Percentiles rank a stretch among this genome's conserved stretches.
These are phyloP conservation scores for Haplosporangium sp. DNA, from an alignment of 371 early-diverging fungal species.

Conservation along the genomic window DNA sequence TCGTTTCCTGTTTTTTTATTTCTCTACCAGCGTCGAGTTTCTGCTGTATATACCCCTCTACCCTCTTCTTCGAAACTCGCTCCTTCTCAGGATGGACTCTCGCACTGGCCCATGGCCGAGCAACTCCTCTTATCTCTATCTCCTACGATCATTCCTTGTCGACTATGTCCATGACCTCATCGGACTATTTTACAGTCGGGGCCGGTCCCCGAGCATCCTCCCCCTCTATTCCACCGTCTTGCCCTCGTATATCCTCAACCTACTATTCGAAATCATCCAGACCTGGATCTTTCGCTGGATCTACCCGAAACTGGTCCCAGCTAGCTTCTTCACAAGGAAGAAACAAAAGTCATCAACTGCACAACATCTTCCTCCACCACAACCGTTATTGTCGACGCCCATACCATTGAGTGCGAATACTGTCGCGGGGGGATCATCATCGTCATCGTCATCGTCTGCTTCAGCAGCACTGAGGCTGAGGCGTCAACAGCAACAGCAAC, in stretches of 20 bases:
- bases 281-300: constrained; percentile 62
- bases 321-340: constrained; percentile 31
- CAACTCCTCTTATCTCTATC: constrained; percentile 45
- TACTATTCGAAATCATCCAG: constrained; percentile 61
- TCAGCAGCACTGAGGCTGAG: not conserved
- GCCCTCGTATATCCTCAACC: constrained; percentile 64
- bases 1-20: not conserved
- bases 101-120: constrained; percentile 49
- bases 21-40: constrained; percentile 34
- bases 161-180: constrained; percentile 59
- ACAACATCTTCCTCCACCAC: constrained; percentile 9
- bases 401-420: constrained; percentile 6
- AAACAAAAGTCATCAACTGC: constrained; percentile 22
- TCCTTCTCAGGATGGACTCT: constrained; percentile 65
- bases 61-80: constrained; percentile 65
- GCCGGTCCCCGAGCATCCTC: constrained; percentile 29
- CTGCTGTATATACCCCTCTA: constrained; percentile 63
- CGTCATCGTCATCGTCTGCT: not conserved
- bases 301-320: constrained; percentile 34
- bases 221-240: constrained; percentile 59
- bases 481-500: not conserved
- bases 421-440: not conserved
- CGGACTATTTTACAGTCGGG: constrained; percentile 53
- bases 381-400: constrained; percentile 16
- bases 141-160: constrained; percentile 54